Base-by-base conservation (phyloP, 139 green algal genomes). In the Chlamydomonas sphaeroides region DNA sequence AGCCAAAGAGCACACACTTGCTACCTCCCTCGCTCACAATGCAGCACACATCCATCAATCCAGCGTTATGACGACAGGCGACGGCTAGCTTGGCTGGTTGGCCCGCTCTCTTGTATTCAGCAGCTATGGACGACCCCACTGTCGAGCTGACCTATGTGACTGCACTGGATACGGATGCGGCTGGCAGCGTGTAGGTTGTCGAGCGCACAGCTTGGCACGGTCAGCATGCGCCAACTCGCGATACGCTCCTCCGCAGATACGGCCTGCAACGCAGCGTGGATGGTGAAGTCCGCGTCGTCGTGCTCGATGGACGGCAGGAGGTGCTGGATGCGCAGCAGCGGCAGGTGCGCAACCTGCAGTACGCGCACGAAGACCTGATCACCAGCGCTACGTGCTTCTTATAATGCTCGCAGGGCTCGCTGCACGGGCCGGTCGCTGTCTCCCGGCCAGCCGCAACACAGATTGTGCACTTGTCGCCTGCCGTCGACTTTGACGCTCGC, bases 291-390 rank as follows among this genome's bases (percentile, higher is more conserved):
- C 36, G 75, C 1, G 65, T 82, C 23, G 61, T 65, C 2, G 6
- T 82, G 7, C 8, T 82, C 30, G 75, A 82, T 51, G 75, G 75
- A 8, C 75, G 75, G 4, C 59, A 73, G 33, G 75, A 82, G 42
- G 62, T 82, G 32, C 33, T 82, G 25, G 75, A 72, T 8, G 75
- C 61, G 2, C 75, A 82, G 75, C 75, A 82, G 41, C 75, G 75
- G 20, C 75, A 82, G 75, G 75, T 82, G 20, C 2, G 32, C n/a
- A n/a, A n/a, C n/a, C n/a, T n/a, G n/a, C n/a, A n/a, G n/a, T n/a
- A n/a, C n/a, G n/a, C n/a, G n/a, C n/a, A n/a, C n/a, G n/a, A n/a
- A n/a, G n/a, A n/a, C n/a, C n/a, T n/a, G n/a, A n/a, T n/a, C n/a
- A n/a, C n/a, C n/a, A n/a, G n/a, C n/a, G n/a, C n/a, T n/a, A n/a